Conservation (phyloP, 208 protist species). For the Trypanosoma scelopori region DNA sequence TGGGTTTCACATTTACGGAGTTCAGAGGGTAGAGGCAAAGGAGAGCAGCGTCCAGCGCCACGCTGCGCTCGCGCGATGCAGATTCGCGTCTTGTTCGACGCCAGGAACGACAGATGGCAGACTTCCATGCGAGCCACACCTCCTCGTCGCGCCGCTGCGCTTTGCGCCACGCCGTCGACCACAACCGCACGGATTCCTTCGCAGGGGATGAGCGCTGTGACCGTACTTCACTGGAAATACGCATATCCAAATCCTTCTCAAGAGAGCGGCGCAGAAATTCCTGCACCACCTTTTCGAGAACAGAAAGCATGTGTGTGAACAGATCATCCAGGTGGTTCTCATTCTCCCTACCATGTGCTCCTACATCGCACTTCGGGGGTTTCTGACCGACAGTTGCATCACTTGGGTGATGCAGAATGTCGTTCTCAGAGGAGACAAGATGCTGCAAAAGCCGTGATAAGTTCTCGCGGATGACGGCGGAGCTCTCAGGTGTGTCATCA, state of each 20-base stretch:
- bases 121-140: slow-evolving; percentile 19
- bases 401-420: neutral
- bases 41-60: slow-evolving; percentile 6
- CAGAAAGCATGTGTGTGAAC: slow-evolving; percentile 10
- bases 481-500: neutral
- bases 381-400: neutral
- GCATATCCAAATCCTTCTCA: neutral
- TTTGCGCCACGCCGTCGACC: slow-evolving; percentile 13
- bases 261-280: slow-evolving; percentile 9
- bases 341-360: neutral
- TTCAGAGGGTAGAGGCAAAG: slow-evolving; percentile 10
- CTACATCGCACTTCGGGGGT: neutral
- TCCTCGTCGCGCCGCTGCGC: slow-evolving; percentile 17
- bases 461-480: neutral
- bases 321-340: slow-evolving; percentile 11
- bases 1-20: too few relatives aligned
- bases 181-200: neutral
- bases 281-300: slow-evolving; percentile 11
- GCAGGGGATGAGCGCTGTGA: neutral
- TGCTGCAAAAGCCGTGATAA: slow-evolving; percentile 10
- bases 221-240: neutral
- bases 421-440: neutral
- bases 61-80: slow-evolving; percentile 16
- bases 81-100: slow-evolving; percentile 15
- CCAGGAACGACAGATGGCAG: slow-evolving; percentile 21